A percentile compares a stretch with the other conserved stretches of the same genome.
Conservation (phyloP, 106 monocot species). For the Acorus calamus region DNA sequence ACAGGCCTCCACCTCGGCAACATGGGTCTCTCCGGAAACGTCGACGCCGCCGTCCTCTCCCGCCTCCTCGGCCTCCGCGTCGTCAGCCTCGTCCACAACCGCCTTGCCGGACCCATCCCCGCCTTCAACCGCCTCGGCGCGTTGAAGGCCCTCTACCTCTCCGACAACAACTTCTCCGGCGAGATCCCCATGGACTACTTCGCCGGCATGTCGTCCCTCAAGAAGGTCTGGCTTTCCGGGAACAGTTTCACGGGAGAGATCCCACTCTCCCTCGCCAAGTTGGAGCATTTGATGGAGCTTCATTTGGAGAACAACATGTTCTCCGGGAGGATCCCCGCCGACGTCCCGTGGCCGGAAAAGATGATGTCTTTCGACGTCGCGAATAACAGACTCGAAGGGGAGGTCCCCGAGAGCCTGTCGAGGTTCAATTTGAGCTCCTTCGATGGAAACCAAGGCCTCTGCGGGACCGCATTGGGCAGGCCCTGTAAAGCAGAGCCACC, state of each 20-base stretch:
- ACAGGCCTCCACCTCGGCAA: conserved; percentile 37
- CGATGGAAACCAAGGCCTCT: conserved; percentile 36
- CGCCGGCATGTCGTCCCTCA: conserved; percentile 31
- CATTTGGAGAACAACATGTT: conserved; percentile 55
- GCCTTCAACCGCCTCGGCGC: conserved; percentile 31
- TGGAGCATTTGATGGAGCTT: conserved; percentile 39
- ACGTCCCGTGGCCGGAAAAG: conserved; percentile 1
- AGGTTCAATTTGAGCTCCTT: conserved; percentile 47
- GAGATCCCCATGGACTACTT: conserved; percentile 36
- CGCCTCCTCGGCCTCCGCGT: conserved; percentile 35
- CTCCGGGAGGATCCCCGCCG: conserved; percentile 34
- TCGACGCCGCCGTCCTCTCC: conserved; percentile 44
- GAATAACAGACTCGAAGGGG: conserved; percentile 42
- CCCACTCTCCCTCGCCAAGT: conserved; percentile 33
- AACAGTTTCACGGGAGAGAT: conserved; percentile 49
- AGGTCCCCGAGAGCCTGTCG: conserved; percentile 27
- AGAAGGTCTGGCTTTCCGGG: conserved; percentile 53
- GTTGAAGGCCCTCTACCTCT: conserved; percentile 50
- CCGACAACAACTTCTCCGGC: conserved; percentile 54
- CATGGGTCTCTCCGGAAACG: conserved; percentile 32
- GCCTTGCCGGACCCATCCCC: conserved; percentile 58
- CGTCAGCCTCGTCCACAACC: conserved; percentile 42
- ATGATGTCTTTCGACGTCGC: conserved; percentile 43
- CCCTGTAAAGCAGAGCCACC: too few relatives aligned
- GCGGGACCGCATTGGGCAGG: conserved; percentile 8